Evolutionary conservation across 2,329 filamentous ascomycete species (phyloP).

Genomic region (Nothophoma quercina): DNA sequence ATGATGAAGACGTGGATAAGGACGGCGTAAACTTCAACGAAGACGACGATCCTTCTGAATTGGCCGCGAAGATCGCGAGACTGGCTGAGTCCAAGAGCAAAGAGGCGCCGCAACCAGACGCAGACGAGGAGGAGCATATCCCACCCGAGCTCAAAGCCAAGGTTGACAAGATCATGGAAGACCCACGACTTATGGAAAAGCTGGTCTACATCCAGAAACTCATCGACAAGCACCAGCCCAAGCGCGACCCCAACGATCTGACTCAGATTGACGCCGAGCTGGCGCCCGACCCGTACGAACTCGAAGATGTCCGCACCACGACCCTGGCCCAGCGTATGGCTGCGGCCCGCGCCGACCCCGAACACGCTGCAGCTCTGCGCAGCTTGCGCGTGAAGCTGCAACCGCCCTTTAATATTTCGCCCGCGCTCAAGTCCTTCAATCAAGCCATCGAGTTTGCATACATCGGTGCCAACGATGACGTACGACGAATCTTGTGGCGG

Average conservation of each 20-base stretch:
- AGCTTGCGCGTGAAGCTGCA: slow-evolving; percentile 38
- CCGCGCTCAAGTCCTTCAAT: slow-evolving; percentile 44
- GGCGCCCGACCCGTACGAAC: slow-evolving; percentile 41
- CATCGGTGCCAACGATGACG: slow-evolving; percentile 46
- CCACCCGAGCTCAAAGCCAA: slow-evolving; percentile 42
- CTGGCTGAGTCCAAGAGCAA: slow-evolving; percentile 22
- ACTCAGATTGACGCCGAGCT: slow-evolving; percentile 29
- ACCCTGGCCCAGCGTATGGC: slow-evolving; percentile 37
- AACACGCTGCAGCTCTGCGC: slow-evolving; percentile 39
- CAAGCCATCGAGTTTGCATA: slow-evolving; percentile 46
- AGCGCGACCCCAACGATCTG: slow-evolving; percentile 16
- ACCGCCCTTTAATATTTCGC: slow-evolving; percentile 43
- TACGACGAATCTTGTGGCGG: slow-evolving; percentile 47
- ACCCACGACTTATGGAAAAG: slow-evolving; percentile 45
- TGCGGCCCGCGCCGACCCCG: slow-evolving; percentile 36
- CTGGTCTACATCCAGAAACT: slow-evolving; percentile 40
- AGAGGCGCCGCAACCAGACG: slow-evolving; percentile 10
- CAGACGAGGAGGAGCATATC: slow-evolving; percentile 28
- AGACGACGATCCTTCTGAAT: slow-evolving; percentile 31
- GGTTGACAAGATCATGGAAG: slow-evolving; percentile 45
- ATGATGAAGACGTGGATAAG: slow-evolving; percentile 26
- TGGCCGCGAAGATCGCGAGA: slow-evolving; percentile 33
- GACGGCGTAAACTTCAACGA: slow-evolving; percentile 1
- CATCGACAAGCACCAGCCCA: slow-evolving; percentile 21
- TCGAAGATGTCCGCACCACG: slow-evolving; percentile 32